Evolutionary conservation across 805 yeast species (phyloP), one percentile per base, ranked within the genome.

Genomic region (Ogataea methanolica): DNA sequence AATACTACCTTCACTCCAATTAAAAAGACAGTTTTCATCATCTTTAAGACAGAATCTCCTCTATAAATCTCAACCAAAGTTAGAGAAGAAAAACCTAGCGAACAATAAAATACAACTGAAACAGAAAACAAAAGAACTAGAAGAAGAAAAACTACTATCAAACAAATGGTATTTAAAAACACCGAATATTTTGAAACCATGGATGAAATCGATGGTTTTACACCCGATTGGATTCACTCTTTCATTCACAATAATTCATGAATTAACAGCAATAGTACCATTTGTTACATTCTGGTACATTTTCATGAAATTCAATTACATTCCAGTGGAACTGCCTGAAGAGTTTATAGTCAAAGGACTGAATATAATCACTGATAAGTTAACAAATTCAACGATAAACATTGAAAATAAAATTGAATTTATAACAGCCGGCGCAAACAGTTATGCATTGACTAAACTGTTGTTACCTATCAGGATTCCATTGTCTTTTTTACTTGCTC

Each of bases 241-340:
- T 3, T 68, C 80, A 14, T 76, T 79, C 54, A 61, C 73, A 6
- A 67, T 78, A 12, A 65, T 79, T 15, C 84, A 79, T 52, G 83
- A 79, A 54, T 58, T 75, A 42, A 69, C 81, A 0, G 82, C 82
- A 1, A 68, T 79, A 4, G 69, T 75, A 17, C 84, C 84, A 6
- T 70, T 79, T 43, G 54, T 78, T 4, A 72, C 74, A 0, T 52
- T 78, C 5, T 79, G 84, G 83, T 76, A 70, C 48, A 49, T 68
- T 5, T 68, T 76, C 51, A 76, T 77, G 55, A 68, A 76, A 45
- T 66, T 65, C 31, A 66, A 69, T 41, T 58, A 67, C 48, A 54
- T 71, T 8, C 79, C 82, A 1, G 46, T 74, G 31, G 76, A 74
- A 41, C 57, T 78, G 17, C 80, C 83, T 0, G 62, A 70, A n/a